These are phyloP conservation scores for Fagus crenata DNA, from an alignment of 306 rosid genomes.

Conservation along the genomic window DNA sequence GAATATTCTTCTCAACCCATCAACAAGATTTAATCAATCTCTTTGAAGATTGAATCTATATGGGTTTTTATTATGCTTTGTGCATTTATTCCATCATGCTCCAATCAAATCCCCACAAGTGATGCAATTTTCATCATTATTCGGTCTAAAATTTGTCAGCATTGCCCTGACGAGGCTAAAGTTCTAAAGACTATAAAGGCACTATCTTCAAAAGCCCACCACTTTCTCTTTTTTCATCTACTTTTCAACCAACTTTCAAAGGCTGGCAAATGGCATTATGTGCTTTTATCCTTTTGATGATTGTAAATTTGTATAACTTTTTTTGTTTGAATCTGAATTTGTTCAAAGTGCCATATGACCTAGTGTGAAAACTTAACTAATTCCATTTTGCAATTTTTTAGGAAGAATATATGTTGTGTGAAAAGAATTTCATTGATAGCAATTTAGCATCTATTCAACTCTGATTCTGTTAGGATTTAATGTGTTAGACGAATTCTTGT, in stretches of 20 bases:
- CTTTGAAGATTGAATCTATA: not conserved
- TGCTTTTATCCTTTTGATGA: conserved; percentile 14
- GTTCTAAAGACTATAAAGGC: conserved; percentile 2
- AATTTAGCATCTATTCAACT: no score
- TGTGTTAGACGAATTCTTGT: no score
- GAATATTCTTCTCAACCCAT: not conserved
- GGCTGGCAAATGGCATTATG: conserved; percentile 10
- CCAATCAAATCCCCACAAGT: conserved; percentile 2
- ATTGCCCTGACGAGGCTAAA: conserved; percentile 7
- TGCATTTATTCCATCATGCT: conserved; percentile 5
- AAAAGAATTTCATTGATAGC: no score
- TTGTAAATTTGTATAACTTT: conserved; percentile 1
- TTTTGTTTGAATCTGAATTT: not conserved
- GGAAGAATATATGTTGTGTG: no score
- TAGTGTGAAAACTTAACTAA: not conserved
- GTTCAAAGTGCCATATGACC: not conserved
- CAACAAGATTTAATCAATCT: not conserved
- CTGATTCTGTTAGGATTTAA: no score
- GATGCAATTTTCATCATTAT: not conserved
- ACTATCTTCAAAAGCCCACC: conserved; percentile 16
- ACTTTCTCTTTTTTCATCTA: conserved; percentile 1
- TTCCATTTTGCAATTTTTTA: no score
- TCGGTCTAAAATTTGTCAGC: conserved; percentile 20
- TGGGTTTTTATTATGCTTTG: not conserved
- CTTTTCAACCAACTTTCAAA: conserved; percentile 10